A percentile compares a stretch with the other conserved stretches of the same genome.
phyloP scores from a whole-genome alignment of 441 rosid genomes.

The Croton setiger region DNA sequence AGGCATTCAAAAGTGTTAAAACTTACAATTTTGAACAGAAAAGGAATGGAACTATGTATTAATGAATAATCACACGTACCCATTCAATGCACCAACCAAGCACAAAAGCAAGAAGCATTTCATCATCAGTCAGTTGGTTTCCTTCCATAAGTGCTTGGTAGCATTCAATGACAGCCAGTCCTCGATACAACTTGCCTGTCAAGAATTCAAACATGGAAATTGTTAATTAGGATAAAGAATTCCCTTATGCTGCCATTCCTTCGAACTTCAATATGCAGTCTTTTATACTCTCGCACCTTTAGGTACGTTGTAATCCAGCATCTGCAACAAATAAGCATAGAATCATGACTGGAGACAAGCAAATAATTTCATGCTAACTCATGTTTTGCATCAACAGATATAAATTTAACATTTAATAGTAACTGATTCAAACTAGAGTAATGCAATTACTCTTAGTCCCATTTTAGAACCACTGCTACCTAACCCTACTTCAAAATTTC shows the following conservation, averaged over 20 bases:
- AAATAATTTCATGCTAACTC: too few species aligned
- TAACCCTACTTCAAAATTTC: background rate
- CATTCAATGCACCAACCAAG: conserved; percentile 67
- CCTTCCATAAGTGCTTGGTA: conserved; percentile 40
- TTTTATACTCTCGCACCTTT: conserved; percentile 33
- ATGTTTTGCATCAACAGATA: too few species aligned
- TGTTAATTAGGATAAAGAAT: background rate
- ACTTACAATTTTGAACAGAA: conserved; percentile 9
- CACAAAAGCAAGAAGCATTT: conserved; percentile 36
- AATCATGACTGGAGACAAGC: conserved; percentile 9
- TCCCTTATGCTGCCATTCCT: background rate
- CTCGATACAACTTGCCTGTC: conserved; percentile 49
- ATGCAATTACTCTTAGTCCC: background rate
- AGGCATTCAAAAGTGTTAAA: conserved; percentile 2
- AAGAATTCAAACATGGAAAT: background rate
- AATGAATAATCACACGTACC: conserved; percentile 36
- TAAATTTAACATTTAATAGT: too few species aligned
- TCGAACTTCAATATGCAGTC: background rate
- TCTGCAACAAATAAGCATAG: conserved; percentile 29
- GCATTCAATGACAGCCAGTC: conserved; percentile 44
- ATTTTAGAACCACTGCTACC: background rate
- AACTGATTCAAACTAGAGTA: background rate
- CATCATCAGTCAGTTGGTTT: conserved; percentile 33
- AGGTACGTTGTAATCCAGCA: conserved; percentile 57
- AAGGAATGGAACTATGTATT: background rate